Evolutionary conservation across 2,329 filamentous ascomycete genomes (phyloP), one percentile per base, ranked within the genome.

Genomic region (Arachnomyces sp.): DNA sequence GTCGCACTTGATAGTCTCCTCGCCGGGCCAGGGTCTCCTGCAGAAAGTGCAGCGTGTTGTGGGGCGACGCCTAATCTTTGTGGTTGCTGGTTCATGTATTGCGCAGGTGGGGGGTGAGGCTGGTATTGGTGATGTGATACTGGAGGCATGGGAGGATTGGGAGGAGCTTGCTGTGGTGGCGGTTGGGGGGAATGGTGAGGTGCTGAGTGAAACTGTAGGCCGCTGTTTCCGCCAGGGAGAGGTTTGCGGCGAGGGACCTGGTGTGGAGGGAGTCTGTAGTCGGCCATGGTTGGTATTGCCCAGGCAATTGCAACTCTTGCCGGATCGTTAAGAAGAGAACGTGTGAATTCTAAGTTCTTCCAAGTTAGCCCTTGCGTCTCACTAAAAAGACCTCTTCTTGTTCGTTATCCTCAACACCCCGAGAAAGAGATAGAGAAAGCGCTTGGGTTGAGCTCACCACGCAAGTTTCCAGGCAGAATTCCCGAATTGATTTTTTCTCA

Each of bases 1-100:
- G 63, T 66, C 12, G 60, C 64, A 49, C 52, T 66, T 8, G 63
- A 66, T 36, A 63, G 43, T 38, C 58, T 58, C 39, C 63, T 55
- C 12, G 58, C 49, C 9, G 59, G 47, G 5, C 5, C 20, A 25
- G 20, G 20, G 20, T 25, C 9, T 25, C 20, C 20, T 5, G 5
- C 20, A 25, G 20, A 9, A 9, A 25, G 9, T 5, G 20, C 20
- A 25, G 20, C 5, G 5, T 25, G 20, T 5, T 5, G 20, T 25
- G 5, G 5, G 5, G 20, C 5, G 20, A 25, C 20, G 4, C 18
- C 34, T 38, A 35, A 39, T 39, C 36, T 34, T 36, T 39, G 18
- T 12, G 35, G 14, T 6, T 15, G 13, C 14, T 40, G 33, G 5
- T 36, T 9, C 20, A 29, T 28, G n/a, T 25, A 39, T 3, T 43